Base-by-base conservation (phyloP, 768 basidiomycete genomes). In the Porpolomopsis calyptriformis region DNA sequence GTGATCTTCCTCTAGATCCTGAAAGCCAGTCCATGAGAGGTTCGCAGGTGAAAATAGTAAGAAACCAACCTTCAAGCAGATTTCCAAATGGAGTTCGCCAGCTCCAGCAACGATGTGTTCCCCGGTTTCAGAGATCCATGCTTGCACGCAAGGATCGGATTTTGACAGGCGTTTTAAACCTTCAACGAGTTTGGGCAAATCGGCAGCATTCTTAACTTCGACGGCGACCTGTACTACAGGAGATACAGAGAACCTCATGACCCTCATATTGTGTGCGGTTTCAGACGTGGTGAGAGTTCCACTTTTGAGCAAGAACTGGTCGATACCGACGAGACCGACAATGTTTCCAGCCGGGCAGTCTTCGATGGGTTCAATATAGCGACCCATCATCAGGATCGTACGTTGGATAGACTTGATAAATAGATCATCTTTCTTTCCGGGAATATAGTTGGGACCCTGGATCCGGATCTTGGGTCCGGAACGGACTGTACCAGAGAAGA, bases 231-330 rank as follows among this genome's bases (percentile, higher is more conserved):
- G 96, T 37, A 99, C 96, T 74, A 99, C 96, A 56, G 96, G 96
- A 24, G 96, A 98, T 47, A 99, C 96, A 65, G 93, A 98, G 80
- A 97, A 97, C 72, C 86, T 90, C 96, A 99, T 99, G 68, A 99
- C 92, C 73, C 74, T 90, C 92, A 99, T 96, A 77, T 99, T 99
- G 77, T 99, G 96, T 43, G 96, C 96, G 44, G 92, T 96, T 72
- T 98, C 96, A 40, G 91, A 91, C 50, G 88, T 81, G 50, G 96
- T 99, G 61, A 99, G 80, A 52, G 96, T 99, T 65, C 96, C 96
- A 55, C 81, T 91, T 82, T 99, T 99, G 65, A 99, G 84, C 72
- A 99, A 70, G 89, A 98, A 99, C 71, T 99, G 96, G 70, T 99
- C 96, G 58, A 99, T 87, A 74, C 96, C 96, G 70, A 98, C 94